Evolutionary conservation across 2,329 filamentous ascomycete genomes (phyloP).

Genomic region (Aspergillus udagawae): DNA sequence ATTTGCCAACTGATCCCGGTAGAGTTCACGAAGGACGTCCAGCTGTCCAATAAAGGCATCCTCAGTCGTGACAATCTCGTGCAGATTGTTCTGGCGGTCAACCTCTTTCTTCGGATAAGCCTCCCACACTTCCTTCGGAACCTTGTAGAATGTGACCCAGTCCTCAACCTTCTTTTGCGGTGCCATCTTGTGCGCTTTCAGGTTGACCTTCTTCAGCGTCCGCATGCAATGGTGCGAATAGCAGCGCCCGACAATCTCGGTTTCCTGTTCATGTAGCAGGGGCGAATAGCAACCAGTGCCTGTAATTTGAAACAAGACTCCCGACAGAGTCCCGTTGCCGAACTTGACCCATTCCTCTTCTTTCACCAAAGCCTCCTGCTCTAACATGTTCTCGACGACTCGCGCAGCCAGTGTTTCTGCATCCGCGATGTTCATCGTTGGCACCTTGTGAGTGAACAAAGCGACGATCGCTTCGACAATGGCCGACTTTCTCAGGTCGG

Average conservation of each 20-base stretch:
- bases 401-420: conserved; percentile 78
- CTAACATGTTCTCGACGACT: conserved; percentile 76
- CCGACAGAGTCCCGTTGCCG: conserved; percentile 72
- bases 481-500: conserved; percentile 77
- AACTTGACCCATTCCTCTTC: conserved; percentile 99
- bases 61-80: conserved; percentile 92
- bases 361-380: conserved; percentile 69
- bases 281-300: conserved; percentile 87
- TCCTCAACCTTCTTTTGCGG: conserved; percentile 68
- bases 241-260: conserved; percentile 66
- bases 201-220: conserved; percentile 89
- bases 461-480: conserved; percentile 84
- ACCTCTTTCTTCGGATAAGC: conserved; percentile 78
- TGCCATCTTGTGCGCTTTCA: conserved; percentile 68
- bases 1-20: conserved; percentile 71
- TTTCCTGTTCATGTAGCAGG: conserved; percentile 66
- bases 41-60: conserved; percentile 87
- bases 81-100: conserved; percentile 86
- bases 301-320: conserved; percentile 89
- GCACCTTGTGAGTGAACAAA: conserved; percentile 89
- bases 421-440: conserved; percentile 97
- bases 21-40: conserved; percentile 78
- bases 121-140: conserved; percentile 73
- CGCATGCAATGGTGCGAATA: conserved; percentile 93
- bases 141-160: conserved; percentile 84